phyloP scores from a whole-genome alignment of 495 filamentous ascomycete genomes.

The Hyaloscypha bicolor region DNA sequence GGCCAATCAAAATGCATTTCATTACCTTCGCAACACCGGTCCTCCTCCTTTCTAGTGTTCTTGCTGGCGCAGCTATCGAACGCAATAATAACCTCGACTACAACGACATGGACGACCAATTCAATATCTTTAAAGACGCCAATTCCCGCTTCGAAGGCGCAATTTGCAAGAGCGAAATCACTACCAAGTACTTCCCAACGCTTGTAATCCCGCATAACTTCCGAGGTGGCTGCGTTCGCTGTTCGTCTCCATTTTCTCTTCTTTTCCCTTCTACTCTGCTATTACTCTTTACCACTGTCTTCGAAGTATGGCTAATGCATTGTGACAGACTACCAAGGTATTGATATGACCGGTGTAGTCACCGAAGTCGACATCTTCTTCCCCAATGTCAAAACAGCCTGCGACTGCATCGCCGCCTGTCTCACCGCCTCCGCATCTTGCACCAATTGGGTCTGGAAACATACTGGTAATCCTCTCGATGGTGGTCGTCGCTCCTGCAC shows the following conservation, averaged over 20 bases:
- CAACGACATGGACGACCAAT: neutral
- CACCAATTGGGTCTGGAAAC: neutral
- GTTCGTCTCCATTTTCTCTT: neutral
- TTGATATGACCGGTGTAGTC: neutral
- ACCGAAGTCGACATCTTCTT: neutral
- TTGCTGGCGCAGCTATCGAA: neutral
- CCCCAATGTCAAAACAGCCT: neutral
- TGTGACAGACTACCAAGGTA: neutral
- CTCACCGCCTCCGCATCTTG: neutral
- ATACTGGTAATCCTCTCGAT: neutral
- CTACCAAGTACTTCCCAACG: neutral
- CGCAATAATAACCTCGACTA: neutral
- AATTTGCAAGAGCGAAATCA: neutral
- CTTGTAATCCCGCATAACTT: neutral
- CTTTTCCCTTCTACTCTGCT: neutral
- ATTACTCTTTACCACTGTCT: neutral
- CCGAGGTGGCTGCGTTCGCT: neutral
- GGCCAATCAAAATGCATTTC: constrained; percentile 15
- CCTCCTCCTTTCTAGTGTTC: neutral
- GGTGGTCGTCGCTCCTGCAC: neutral
- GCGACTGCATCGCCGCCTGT: neutral
- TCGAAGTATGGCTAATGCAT: neutral
- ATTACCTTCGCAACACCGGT: neutral
- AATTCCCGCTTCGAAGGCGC: neutral
- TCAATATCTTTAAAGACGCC: neutral